Base-by-base conservation (phyloP, 169 alveolate genomes). In the Plasmodium cynomolgi region DNA sequence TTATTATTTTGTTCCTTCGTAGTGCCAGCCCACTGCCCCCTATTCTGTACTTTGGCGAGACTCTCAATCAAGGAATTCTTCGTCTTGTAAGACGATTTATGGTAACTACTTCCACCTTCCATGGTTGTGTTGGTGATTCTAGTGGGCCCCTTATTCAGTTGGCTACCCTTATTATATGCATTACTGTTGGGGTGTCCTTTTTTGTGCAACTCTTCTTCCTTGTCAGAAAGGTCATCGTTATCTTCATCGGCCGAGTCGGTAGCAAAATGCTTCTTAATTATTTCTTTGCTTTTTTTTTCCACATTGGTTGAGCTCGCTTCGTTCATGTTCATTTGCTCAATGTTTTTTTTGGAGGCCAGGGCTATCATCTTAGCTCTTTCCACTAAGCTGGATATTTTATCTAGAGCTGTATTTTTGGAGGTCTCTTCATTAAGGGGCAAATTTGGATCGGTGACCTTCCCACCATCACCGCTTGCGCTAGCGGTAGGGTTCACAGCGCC, bases 171-270 rank as follows among this genome's bases (percentile, higher is more conserved):
- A n/a, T 58, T 83, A 83, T 83, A 33, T 23, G 23, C 77, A 23
- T 0, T 83, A 6, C 9, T 26, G 62, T 3, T 50, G 68, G 34
- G 68, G 26, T 31, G 20, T 41, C 80, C 80, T 58, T 58, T 83
- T 29, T 86, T 86, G 3, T 86, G 29, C 33, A 86, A 56, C 81
- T 26, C 31, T 23, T 13, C 81, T 9, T 85, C 93, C 29, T 54
- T 9, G 50, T 71, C 84, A 4, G 84, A 3, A 15, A 11, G 71
- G 72, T 86, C 84, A 58, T 77, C 94, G 50, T 90, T 81, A 33
- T 86, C 93, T 8, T 90, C 94, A 80, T 90, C 94, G 4, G 80
- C 94, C 23, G 91, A 81, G 73, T 90, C 94, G 3, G 94, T 81
- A 13, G 94, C 50, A 39, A 86, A 86, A 29, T 86, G 93, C 20